Conservation (phyloP, 2,329 filamentous ascomycete species). For the Trichophyton simii region DNA sequence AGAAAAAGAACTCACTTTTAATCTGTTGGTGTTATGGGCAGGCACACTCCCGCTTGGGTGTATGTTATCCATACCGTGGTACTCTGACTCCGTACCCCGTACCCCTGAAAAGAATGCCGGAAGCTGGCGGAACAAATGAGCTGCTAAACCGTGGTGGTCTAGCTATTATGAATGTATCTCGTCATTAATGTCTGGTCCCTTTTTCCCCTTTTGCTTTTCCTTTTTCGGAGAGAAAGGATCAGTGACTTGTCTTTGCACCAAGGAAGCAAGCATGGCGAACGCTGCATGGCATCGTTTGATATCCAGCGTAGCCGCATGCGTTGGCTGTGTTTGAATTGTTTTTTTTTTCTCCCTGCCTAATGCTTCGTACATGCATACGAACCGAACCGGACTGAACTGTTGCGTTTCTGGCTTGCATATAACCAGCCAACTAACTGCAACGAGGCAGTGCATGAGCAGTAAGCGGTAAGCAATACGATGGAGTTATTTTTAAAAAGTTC, state of each 20-base stretch:
- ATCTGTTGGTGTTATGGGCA: not conserved
- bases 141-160: not conserved
- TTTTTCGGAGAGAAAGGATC: not conserved
- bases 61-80: not conserved
- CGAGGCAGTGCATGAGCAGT: not conserved
- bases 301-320: not conserved
- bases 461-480: not conserved
- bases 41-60: not conserved
- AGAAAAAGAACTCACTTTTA: not conserved
- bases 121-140: not conserved
- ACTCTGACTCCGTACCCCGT: not conserved
- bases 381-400: not conserved
- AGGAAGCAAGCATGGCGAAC: not conserved
- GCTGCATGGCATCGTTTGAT: not conserved
- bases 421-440: not conserved
- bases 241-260: too few species aligned
- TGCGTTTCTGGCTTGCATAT: not conserved
- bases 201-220: not conserved
- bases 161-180: not conserved
- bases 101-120: not conserved
- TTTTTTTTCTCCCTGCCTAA: not conserved
- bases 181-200: not conserved
- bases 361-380: not conserved
- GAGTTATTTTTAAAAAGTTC: not conserved
- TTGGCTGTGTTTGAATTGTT: not conserved